Percentiles rank a stretch among this genome's conserved stretches.
These are phyloP conservation scores for Trametes hirsuta DNA, from an alignment of 1,284 basidiomycete genomes.

Conservation along the genomic window DNA sequence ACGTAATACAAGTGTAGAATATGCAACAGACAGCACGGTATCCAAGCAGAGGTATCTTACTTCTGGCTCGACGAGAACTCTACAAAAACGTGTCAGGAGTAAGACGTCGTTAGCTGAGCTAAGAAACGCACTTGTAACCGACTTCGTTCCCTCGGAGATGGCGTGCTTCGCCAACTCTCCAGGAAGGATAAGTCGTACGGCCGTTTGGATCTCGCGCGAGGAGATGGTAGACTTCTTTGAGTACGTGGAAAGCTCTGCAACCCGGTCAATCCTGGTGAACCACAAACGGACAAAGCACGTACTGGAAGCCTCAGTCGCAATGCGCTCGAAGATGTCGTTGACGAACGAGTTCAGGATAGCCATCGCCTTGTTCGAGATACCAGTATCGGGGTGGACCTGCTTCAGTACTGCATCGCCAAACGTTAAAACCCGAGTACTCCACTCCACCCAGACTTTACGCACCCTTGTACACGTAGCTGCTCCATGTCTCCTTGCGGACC, in stretches of 20 bases:
- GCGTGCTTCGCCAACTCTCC: constrained; percentile 83
- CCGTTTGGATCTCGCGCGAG: constrained; percentile 77
- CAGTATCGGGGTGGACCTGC: constrained; percentile 78
- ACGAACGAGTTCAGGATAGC: constrained; percentile 75
- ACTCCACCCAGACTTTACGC: constrained; percentile 23
- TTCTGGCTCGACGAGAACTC: constrained; percentile 36
- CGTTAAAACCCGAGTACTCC: constrained; percentile 20
- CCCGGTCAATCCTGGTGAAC: too few relatives aligned
- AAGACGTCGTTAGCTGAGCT: background rate
- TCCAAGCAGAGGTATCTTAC: constrained; percentile 17
- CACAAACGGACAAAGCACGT: constrained; percentile 31
- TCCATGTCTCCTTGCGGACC: constrained; percentile 69
- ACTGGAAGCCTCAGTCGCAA: constrained; percentile 72
- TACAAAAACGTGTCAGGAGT: constrained; percentile 6
- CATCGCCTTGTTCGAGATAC: constrained; percentile 82
- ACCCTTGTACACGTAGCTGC: constrained; percentile 74
- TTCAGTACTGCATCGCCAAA: constrained; percentile 53
- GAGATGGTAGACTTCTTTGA: constrained; percentile 79
- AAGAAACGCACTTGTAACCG: constrained; percentile 37
- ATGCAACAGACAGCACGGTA: constrained; percentile 13
- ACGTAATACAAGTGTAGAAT: constrained; percentile 27
- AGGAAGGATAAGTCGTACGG: constrained; percentile 71
- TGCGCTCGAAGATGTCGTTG: constrained; percentile 75
- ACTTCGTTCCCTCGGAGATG: constrained; percentile 82
- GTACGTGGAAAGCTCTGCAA: constrained; percentile 66